Base-by-base conservation (phyloP, 1,284 basidiomycete species). In the Apiotrichum akiyoshidainum region DNA sequence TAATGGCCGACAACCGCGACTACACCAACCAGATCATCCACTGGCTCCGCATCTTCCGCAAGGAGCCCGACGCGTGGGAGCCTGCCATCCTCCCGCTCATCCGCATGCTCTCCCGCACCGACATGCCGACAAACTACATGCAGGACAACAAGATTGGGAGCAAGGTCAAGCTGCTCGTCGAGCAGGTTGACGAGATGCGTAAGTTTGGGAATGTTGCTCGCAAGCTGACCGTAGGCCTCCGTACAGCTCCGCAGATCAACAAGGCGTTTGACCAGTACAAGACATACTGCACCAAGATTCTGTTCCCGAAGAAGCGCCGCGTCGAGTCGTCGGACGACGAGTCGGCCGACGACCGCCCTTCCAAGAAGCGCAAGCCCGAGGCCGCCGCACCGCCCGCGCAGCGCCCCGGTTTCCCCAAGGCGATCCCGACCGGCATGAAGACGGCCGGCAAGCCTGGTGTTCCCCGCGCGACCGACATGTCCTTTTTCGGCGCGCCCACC, bases 81-180 rank as follows among this genome's bases (percentile, higher is more conserved):
- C 33, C 49, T 0, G 66, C 67, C 5, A 68, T 74, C 21, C 56
- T 55, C 0, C 60, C 55, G 12, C 33, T 69, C 2, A 22, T 69
- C 39, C 33, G 34, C 59, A 46, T 73, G 12, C 61, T 76, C 7
- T 54, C 69, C 1, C 65, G 66, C 46, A 75, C 71, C 6, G 68
- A 73, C 40, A 73, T 76, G 65, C 59, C 71, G 0, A 48, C 67
- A 13, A 61, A 74, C 54, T 61, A 56, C 45, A 58, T 72, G 19
- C 42, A 50, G 10, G 63, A 73, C 1, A 54, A 55, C 26, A 66
- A 64, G 35, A 60, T 75, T 12, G 63, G 47, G 19, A 67, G 45
- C 31, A 17, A 58, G 7, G 62, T 63, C 22, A 63, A 56, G 42
- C 19, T 16, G 21, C 42, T 69, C 11, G 42, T 41, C 13, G 47